Evolutionary conservation across 257 asterid species (phyloP).

Genomic region (Petunia axillaris): DNA sequence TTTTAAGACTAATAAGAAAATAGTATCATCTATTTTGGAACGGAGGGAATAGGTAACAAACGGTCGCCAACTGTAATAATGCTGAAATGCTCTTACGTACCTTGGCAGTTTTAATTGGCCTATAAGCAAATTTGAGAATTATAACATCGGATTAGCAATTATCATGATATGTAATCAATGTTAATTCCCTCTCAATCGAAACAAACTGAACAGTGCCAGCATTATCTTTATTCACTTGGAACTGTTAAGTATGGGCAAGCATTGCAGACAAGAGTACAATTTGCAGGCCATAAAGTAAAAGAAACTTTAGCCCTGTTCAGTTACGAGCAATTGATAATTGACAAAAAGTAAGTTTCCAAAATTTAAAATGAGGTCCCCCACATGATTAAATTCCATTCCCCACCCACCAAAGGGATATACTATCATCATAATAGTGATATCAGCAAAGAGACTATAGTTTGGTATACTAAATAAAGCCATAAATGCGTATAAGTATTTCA

Average conservation of each 20-base stretch:
- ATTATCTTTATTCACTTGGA: background rate
- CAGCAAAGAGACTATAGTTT: background rate
- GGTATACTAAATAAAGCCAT: background rate
- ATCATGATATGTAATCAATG: background rate
- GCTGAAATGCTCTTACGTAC: no score
- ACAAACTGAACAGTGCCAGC: background rate
- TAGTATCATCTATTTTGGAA: no score
- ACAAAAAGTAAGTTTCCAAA: background rate
- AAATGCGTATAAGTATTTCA: background rate
- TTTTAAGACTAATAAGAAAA: no score
- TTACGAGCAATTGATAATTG: background rate
- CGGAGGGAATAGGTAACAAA: no score
- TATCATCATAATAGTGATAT: background rate
- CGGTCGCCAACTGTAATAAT: no score
- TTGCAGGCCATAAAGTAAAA: conserved; percentile 14
- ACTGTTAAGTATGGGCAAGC: background rate
- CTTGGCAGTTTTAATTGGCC: no score
- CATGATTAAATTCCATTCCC: conserved; percentile 20
- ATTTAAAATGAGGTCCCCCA: background rate
- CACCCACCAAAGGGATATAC: background rate
- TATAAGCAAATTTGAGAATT: background rate
- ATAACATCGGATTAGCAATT: background rate
- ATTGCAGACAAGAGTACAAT: background rate
- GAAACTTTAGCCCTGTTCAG: background rate
- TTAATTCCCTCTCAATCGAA: background rate